These are phyloP conservation scores for Biscogniauxia mediterranea DNA, from an alignment of 2,329 filamentous ascomycete genomes.

Conservation along the genomic window DNA sequence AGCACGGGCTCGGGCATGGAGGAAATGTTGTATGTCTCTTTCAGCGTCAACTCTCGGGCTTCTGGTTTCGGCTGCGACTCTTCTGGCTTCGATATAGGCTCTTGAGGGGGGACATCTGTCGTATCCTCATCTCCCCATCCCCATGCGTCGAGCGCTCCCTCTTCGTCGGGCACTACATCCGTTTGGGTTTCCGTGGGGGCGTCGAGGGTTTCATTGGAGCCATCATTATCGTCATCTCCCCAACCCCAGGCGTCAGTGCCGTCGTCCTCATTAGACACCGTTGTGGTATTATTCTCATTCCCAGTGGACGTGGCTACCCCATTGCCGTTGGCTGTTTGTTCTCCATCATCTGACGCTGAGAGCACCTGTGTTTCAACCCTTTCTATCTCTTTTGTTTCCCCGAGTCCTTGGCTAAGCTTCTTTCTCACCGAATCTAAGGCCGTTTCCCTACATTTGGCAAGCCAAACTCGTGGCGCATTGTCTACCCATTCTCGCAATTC, in stretches of 20 bases:
- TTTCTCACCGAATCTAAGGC: constrained; percentile 73
- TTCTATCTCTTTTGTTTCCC: constrained; percentile 69
- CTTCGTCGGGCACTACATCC: constrained; percentile 12
- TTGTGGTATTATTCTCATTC: constrained; percentile 47
- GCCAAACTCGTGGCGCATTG: constrained; percentile 78
- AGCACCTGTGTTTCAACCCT: constrained; percentile 81
- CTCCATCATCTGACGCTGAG: constrained; percentile 62
- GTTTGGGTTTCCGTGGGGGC: constrained; percentile 12
- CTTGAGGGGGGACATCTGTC: constrained; percentile 29
- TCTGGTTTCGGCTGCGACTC: constrained; percentile 21
- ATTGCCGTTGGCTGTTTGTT: constrained; percentile 58
- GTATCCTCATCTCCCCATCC: constrained; percentile 76
- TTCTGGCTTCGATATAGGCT: constrained; percentile 20
- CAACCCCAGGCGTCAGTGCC: constrained; percentile 70
- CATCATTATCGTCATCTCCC: constrained; percentile 63
- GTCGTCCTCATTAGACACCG: constrained; percentile 21
- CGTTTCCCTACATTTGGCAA: constrained; percentile 77
- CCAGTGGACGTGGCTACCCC: constrained; percentile 42
- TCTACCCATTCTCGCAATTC: constrained; percentile 77
- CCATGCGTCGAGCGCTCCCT: constrained; percentile 67
- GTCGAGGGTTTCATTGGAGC: constrained; percentile 30
- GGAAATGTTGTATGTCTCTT: constrained; percentile 85
- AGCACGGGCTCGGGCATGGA: constrained; percentile 80
- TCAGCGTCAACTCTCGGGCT: constrained; percentile 70
- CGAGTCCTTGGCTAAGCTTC: constrained; percentile 66